These are phyloP conservation scores for Aspergillus clavatus DNA, from an alignment of 2,329 filamentous ascomycete species.

Conservation along the genomic window DNA sequence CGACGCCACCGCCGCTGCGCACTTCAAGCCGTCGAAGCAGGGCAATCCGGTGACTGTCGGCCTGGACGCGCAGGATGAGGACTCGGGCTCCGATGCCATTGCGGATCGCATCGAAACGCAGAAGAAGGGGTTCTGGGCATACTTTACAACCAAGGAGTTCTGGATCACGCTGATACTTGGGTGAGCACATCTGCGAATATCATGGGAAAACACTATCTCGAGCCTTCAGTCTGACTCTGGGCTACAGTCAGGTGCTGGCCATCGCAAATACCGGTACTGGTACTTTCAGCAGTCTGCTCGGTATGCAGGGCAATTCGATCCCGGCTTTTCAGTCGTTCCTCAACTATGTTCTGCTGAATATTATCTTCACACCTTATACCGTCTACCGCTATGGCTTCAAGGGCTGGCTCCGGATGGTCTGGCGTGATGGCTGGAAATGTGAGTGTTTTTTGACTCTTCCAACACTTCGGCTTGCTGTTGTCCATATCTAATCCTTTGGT, in stretches of 20 bases:
- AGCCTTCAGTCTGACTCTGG: slow-evolving; percentile 14
- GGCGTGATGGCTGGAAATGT: slow-evolving; percentile 80
- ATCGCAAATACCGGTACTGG: slow-evolving; percentile 90
- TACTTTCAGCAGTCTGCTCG: slow-evolving; percentile 78
- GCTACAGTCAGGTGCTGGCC: slow-evolving; percentile 65
- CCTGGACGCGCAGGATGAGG: slow-evolving; percentile 13
- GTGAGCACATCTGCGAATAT: slow-evolving; percentile 36
- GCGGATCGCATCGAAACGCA: slow-evolving; percentile 38
- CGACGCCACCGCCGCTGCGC: slow-evolving; percentile 5
- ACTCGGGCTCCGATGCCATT: slow-evolving; percentile 17
- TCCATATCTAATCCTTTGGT: slow-evolving; percentile 2
- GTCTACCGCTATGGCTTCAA: slow-evolving; percentile 73
- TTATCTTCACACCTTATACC: slow-evolving; percentile 76
- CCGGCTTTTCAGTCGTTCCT: slow-evolving; percentile 95
- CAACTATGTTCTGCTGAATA: slow-evolving; percentile 80
- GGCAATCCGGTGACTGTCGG: slow-evolving; percentile 14
- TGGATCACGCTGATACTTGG: slow-evolving; percentile 77
- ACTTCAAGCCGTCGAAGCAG: slow-evolving; percentile 13
- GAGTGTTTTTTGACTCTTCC: slow-evolving; percentile 11
- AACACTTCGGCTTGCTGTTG: neutral
- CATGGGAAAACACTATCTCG: too few species aligned
- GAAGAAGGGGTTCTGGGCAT: slow-evolving; percentile 56
- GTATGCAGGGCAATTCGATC: slow-evolving; percentile 65
- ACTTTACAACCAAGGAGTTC: slow-evolving; percentile 79
- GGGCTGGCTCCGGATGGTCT: slow-evolving; percentile 60